Evolutionary conservation across 768 basidiomycete species (phyloP).

Genomic region (Nidularia pulvinata): DNA sequence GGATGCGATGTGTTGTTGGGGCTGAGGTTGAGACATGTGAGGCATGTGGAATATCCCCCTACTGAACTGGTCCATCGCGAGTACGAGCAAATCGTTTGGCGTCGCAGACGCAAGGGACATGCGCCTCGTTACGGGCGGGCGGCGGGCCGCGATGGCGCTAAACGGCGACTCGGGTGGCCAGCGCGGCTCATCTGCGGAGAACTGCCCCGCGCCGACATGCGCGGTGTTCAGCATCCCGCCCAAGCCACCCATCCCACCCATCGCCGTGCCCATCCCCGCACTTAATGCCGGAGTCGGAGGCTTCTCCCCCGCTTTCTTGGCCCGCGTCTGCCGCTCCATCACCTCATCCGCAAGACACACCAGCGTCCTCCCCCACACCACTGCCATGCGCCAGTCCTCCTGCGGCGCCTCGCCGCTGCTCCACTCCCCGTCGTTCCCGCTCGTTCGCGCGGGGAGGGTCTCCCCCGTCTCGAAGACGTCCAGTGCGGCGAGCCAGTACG

Average conservation of each 20-base stretch:
- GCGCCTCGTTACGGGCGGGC: conserved; percentile 49
- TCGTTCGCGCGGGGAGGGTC: conserved; percentile 48
- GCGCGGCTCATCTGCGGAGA: conserved; percentile 34
- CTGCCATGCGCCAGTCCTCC: conserved; percentile 71
- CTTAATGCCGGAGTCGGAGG: not conserved
- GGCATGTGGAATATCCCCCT: conserved; percentile 76
- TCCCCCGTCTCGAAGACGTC: conserved; percentile 74
- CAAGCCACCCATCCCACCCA: too few relatives aligned
- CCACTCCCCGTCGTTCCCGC: conserved; percentile 12
- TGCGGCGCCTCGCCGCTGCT: conserved; percentile 18
- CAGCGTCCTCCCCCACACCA: conserved; percentile 67
- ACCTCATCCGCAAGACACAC: conserved; percentile 59
- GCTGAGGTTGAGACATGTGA: conserved; percentile 24
- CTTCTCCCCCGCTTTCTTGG: conserved; percentile 5
- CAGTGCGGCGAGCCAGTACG: conserved; percentile 70
- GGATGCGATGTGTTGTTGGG: not conserved
- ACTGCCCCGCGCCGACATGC: conserved; percentile 4
- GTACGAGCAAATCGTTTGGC: conserved; percentile 51
- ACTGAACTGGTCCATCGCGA: conserved; percentile 71
- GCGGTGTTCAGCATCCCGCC: not conserved
- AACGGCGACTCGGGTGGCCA: conserved; percentile 58
- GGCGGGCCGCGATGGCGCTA: conserved; percentile 40
- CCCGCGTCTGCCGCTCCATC: conserved; percentile 24
- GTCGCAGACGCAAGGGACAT: conserved; percentile 39
- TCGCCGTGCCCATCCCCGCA: too few relatives aligned